Base-by-base conservation (phyloP, 352 stramenopile genomes). In the Plasmopara muralis region DNA sequence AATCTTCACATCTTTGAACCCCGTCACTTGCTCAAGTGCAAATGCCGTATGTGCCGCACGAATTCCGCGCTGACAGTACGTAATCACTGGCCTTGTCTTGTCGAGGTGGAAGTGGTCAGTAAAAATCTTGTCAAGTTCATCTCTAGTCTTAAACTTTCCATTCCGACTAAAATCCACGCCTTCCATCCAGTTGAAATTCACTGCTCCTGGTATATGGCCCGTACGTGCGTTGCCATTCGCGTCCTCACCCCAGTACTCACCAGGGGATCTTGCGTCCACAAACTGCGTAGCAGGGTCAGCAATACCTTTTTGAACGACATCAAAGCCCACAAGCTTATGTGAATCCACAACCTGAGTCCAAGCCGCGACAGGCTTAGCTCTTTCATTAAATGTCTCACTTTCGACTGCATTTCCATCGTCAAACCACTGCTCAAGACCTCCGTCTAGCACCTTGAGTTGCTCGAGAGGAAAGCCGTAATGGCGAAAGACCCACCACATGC, bases 401-500 rank as follows among this genome's bases (percentile, higher is more conserved):
- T 71, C 66, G n/a, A 86, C 63, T 18, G 68, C 47, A 33, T 77
- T 72, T 5, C 52, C 70, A 34, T 83, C 64, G 0, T 67, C 54
- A 29, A 77, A 53, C 81, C 81, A 91, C 15, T 86, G 68, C 47
- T 85, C 83, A 46, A 77, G 72, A 9, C 81, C 81, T 43, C 81
- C 81, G 52, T 91, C 64, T 28, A 91, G 64, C 41, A 90, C 66
- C 66, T 91, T 91, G 37, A 91, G 72, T 47, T 87, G 75, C 29
- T 83, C 66, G 42, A 81, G 69, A 4, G 77, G 76, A 48, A 87
- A 84, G 16, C 81, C 81, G 46, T 76, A 91, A 63, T 89, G 75
- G 30, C 64, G 70, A 50, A 87, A 87, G 13, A 91, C 77, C 81
- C 81, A 91, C 81, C 81, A 91, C 51, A 79, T 75, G 15, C 81